Evolutionary conservation across 495 filamentous ascomycete genomes (phyloP).

Genomic region (Bathelium albidoporum): DNA sequence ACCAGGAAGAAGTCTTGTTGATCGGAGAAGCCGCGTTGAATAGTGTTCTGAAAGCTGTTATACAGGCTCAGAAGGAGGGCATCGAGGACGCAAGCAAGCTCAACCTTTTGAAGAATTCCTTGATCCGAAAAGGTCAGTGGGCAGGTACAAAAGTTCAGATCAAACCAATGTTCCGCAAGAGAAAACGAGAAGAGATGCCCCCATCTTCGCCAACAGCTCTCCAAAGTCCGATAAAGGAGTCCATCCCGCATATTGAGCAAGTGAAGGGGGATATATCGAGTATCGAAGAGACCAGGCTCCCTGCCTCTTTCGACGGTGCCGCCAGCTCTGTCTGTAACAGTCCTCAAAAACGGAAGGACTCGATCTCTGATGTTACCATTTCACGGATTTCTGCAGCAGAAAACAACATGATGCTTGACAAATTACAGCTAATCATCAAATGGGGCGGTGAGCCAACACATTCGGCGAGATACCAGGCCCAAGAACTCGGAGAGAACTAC

Average conservation of each 20-base stretch:
- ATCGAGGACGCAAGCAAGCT: conserved; percentile 83
- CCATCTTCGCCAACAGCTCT: conserved; percentile 19
- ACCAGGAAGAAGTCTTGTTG: conserved; percentile 91
- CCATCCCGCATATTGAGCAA: not conserved
- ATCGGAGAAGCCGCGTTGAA: conserved; percentile 84
- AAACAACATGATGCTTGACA: conserved; percentile 82
- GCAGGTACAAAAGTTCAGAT: conserved; percentile 97
- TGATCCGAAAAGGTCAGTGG: conserved; percentile 87
- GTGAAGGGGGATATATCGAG: not conserved
- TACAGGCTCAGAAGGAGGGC: conserved; percentile 60
- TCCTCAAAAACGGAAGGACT: conserved; percentile 57
- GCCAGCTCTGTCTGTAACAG: not conserved
- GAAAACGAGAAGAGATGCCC: conserved; percentile 48
- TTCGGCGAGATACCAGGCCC: conserved; percentile 88
- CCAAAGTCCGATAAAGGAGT: conserved; percentile 8
- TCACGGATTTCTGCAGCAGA: conserved; percentile 83
- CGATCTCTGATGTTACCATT: conserved; percentile 73
- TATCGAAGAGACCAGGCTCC: not conserved
- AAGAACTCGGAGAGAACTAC: conserved; percentile 90
- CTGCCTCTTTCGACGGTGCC: not conserved
- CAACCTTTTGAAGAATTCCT: conserved; percentile 65
- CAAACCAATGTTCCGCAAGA: conserved; percentile 93
- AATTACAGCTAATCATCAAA: conserved; percentile 94
- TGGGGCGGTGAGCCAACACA: conserved; percentile 99
- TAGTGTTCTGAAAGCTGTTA: conserved; percentile 78